Evolutionary conservation across 202 grass and related monocot species (phyloP).

Genomic region (Eragrostis tef): DNA sequence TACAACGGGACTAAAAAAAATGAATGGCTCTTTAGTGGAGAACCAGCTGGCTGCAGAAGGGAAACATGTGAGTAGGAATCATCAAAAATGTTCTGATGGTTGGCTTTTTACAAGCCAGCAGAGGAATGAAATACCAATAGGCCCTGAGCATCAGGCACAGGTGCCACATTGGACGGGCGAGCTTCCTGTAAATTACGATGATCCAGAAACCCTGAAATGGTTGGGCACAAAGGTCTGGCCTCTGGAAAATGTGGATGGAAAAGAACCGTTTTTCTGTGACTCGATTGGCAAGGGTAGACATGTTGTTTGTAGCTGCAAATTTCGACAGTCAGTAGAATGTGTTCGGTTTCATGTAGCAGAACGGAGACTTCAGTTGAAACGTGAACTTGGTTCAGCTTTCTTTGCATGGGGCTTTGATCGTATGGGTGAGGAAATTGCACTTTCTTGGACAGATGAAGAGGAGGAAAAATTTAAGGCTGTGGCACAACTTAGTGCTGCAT

Average conservation of each 20-base stretch:
- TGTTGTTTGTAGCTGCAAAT: constrained; percentile 57
- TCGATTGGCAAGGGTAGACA: constrained; percentile 63
- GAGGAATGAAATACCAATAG: constrained; percentile 54
- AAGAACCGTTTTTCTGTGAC: constrained; percentile 24
- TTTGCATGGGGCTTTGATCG: constrained; percentile 68
- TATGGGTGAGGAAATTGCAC: constrained; percentile 85
- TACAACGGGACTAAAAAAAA: constrained; percentile 21
- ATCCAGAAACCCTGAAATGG: constrained; percentile 64
- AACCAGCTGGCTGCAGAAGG: constrained; percentile 22
- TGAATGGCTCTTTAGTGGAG: constrained; percentile 12
- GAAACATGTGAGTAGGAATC: constrained; percentile 28
- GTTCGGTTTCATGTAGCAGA: constrained; percentile 83
- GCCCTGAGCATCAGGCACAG: constrained; percentile 54
- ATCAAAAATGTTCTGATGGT: constrained; percentile 36
- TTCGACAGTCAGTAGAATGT: constrained; percentile 66
- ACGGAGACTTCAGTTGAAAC: constrained; percentile 67
- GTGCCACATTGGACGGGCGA: constrained; percentile 63
- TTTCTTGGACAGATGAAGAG: constrained; percentile 74
- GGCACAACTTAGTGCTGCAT: constrained; percentile 48
- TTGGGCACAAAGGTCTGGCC: constrained; percentile 75
- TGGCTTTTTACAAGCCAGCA: constrained; percentile 52
- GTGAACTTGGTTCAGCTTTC: constrained; percentile 64
- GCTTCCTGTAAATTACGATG: constrained; percentile 43
- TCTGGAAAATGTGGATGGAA: constrained; percentile 47
- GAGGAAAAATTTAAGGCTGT: constrained; percentile 66